These are phyloP conservation scores for Yamadazyma diddensiae DNA, from an alignment of 1,139 yeast species.

Conservation along the genomic window DNA sequence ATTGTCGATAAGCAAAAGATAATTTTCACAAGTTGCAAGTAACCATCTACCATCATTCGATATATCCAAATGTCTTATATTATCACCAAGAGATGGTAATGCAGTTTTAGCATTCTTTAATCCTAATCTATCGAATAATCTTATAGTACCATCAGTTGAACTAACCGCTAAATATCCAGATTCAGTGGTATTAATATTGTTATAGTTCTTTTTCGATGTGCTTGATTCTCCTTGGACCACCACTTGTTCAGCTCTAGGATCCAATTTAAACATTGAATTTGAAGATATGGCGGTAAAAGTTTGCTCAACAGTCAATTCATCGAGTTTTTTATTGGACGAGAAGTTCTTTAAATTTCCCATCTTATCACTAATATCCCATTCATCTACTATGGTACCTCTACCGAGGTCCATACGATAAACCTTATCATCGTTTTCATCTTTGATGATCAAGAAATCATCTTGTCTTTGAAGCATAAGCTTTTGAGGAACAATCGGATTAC, in stretches of 20 bases:
- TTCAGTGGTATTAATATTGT: constrained; percentile 68
- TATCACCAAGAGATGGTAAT: constrained; percentile 79
- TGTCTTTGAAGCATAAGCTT: constrained; percentile 74
- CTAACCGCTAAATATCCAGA: constrained; percentile 76
- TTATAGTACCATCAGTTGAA: constrained; percentile 69
- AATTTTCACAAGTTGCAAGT: constrained; percentile 72
- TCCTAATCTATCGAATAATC: constrained; percentile 70
- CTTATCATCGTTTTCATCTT: constrained; percentile 41
- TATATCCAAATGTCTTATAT: constrained; percentile 61
- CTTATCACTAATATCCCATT: constrained; percentile 56
- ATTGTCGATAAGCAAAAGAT: constrained; percentile 66
- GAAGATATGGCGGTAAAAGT: constrained; percentile 69
- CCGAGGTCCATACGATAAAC: constrained; percentile 76
- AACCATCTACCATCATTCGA: constrained; percentile 83
- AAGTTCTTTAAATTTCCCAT: constrained; percentile 44
- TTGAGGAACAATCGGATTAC: constrained; percentile 55
- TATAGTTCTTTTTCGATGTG: constrained; percentile 29
- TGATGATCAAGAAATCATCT: constrained; percentile 67
- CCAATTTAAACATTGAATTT: constrained; percentile 67
- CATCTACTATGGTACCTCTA: constrained; percentile 78
- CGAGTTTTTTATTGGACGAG: constrained; percentile 68
- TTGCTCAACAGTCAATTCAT: constrained; percentile 70
- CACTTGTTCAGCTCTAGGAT: constrained; percentile 65
- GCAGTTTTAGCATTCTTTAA: constrained; percentile 65
- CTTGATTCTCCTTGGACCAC: constrained; percentile 52